These are phyloP conservation scores for Pseudogymnoascus destructans DNA, from an alignment of 2,329 filamentous ascomycete species.

Conservation along the genomic window DNA sequence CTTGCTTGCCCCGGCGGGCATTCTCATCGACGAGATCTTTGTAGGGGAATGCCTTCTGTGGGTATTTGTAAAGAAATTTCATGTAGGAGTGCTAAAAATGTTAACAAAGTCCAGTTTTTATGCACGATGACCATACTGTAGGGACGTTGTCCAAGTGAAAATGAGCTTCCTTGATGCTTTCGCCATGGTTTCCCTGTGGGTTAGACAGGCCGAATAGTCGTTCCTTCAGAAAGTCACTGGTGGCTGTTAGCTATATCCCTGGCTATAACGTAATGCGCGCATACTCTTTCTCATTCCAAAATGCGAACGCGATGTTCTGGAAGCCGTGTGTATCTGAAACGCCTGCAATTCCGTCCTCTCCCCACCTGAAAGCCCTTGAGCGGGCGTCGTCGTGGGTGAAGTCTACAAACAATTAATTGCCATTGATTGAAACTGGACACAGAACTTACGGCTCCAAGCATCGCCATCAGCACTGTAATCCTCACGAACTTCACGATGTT, in stretches of 20 bases:
- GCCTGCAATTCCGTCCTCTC: constrained; percentile 91
- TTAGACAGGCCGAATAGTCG: constrained; percentile 90
- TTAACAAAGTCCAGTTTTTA: constrained; percentile 13
- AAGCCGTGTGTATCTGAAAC: constrained; percentile 84
- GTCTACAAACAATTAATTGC: constrained; percentile 40
- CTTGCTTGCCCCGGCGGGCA: constrained; percentile 57
- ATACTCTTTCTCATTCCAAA: constrained; percentile 96
- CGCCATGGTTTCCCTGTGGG: constrained; percentile 92
- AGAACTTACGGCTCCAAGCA: constrained; percentile 78
- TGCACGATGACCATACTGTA: constrained; percentile 20
- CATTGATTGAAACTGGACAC: constrained; percentile 10
- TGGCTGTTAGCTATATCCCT: constrained; percentile 28
- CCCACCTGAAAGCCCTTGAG: constrained; percentile 84
- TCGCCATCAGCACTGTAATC: constrained; percentile 85
- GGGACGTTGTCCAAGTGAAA: constrained; percentile 95
- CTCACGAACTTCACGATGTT: constrained; percentile 54
- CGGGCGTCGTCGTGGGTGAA: constrained; percentile 89
- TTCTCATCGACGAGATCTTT: constrained; percentile 78
- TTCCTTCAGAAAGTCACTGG: constrained; percentile 83
- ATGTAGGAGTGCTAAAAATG: constrained; percentile 76
- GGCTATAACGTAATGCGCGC: constrained; percentile 21
- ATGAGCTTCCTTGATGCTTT: constrained; percentile 92
- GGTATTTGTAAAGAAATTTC: constrained; percentile 98
- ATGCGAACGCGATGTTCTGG: constrained; percentile 88
- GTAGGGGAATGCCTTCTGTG: constrained; percentile 84